phyloP scores from a whole-genome alignment of 169 alveolate genomes.

The Plasmodium blacklocki region DNA sequence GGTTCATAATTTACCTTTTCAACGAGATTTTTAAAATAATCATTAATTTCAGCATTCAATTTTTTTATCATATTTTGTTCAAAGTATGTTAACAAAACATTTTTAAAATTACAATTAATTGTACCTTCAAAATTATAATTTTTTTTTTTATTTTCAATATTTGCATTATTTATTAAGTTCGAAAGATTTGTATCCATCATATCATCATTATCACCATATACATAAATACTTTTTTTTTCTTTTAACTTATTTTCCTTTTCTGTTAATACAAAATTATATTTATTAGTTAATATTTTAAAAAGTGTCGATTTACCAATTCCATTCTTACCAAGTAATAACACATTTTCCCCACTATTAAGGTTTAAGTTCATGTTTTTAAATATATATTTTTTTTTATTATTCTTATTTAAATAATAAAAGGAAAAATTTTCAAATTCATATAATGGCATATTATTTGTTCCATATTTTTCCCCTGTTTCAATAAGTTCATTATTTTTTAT shows the following conservation, averaged over 20 bases:
- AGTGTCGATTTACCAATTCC: conserved; percentile 86
- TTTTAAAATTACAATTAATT: conserved; percentile 55
- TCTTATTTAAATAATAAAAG: conserved; percentile 32
- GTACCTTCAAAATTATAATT: conserved; percentile 25
- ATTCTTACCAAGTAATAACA: conserved; percentile 81
- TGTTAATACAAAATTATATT: conserved; percentile 33
- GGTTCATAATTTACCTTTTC: conserved; percentile 45
- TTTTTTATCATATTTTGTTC: conserved; percentile 74
- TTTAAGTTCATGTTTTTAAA: conserved; percentile 74
- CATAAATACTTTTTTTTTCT: conserved; percentile 38
- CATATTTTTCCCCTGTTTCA: conserved; percentile 76
- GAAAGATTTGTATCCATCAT: too few species aligned
- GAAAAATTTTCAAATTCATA: conserved; percentile 75
- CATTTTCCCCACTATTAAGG: conserved; percentile 78
- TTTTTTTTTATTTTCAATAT: conserved; percentile 10
- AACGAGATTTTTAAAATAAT: conserved; percentile 53
- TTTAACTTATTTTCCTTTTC: not conserved
- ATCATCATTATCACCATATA: conserved; percentile 45
- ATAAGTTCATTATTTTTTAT: conserved; percentile 69
- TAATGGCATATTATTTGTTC: conserved; percentile 61
- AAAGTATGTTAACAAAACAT: conserved; percentile 64
- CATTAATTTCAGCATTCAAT: conserved; percentile 50
- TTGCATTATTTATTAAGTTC: not conserved
- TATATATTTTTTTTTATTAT: conserved; percentile 70
- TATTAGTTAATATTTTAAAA: conserved; percentile 74